A percentile compares a stretch with the other conserved stretches of the same genome.
Conservation (phyloP, 176 grass and related monocot genomes). For the Chloris gayana region DNA sequence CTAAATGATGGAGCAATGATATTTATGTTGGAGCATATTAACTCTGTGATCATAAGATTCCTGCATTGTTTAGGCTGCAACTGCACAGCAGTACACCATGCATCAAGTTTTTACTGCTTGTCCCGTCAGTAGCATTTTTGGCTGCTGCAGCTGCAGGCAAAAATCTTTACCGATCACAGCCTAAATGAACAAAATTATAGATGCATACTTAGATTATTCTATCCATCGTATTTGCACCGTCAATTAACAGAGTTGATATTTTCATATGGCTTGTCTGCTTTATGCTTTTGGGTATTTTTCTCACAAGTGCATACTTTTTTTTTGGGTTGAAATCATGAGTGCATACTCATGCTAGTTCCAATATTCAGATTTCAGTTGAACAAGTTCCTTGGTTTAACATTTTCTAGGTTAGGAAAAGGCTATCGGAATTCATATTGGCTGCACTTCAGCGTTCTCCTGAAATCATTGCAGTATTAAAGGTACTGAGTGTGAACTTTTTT, state of each 20-base stretch:
- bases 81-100: no score
- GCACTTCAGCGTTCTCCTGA: slow-evolving; percentile 77
- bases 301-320: not conserved
- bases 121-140: no score
- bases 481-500: slow-evolving; percentile 23
- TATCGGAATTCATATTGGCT: slow-evolving; percentile 88
- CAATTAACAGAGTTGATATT: not conserved
- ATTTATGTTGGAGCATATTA: slow-evolving; percentile 3
- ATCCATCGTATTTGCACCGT: not conserved
- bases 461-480: slow-evolving; percentile 89
- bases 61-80: no score
- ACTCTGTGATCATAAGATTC: no score
- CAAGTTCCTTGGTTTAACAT: slow-evolving; percentile 27
- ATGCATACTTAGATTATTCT: not conserved
- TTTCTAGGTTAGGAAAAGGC: slow-evolving; percentile 76
- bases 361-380: slow-evolving; percentile 26
- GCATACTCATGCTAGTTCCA: slow-evolving; percentile 8
- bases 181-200: not conserved
- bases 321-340: no score
- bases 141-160: no score
- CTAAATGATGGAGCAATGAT: not conserved
- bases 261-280: slow-evolving; percentile 9
- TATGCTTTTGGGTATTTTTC: slow-evolving; percentile 18
- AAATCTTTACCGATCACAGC: no score
- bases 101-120: no score